These are phyloP conservation scores for Alternaria rosae DNA, from an alignment of 2,329 filamentous ascomycete genomes.

Conservation along the genomic window DNA sequence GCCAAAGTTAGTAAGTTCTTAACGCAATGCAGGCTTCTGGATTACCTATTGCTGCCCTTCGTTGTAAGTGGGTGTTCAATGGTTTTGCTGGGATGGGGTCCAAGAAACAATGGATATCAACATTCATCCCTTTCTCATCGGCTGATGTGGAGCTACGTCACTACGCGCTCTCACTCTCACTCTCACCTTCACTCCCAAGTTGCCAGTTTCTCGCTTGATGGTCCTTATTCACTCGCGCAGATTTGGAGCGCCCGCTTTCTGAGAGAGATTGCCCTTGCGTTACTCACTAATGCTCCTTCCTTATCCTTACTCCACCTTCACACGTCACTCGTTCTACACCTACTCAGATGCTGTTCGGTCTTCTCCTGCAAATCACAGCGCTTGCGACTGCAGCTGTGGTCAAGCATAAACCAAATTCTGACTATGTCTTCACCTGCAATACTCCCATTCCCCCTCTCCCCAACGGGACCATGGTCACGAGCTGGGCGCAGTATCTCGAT, in stretches of 20 bases:
- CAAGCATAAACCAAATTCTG: not conserved
- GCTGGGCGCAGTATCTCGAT: conserved; percentile 1
- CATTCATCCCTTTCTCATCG: not conserved
- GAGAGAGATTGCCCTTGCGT: not conserved
- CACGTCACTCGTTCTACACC: not conserved
- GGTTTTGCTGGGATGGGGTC: not conserved
- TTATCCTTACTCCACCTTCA: not conserved
- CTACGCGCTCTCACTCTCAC: not conserved
- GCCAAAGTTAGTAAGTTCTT: not conserved
- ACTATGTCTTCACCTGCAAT: not conserved
- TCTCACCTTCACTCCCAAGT: not conserved
- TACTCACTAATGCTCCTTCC: not conserved
- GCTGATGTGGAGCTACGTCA: not conserved
- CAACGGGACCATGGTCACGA: not conserved
- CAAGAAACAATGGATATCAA: not conserved
- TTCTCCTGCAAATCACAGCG: not conserved
- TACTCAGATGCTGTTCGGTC: not conserved
- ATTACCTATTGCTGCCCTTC: not conserved
- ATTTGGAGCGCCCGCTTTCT: accelerated
- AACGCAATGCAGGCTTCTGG: not conserved
- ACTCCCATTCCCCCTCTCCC: not conserved
- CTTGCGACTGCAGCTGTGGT: not conserved
- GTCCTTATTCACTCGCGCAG: not conserved
- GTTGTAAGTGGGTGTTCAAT: not conserved
- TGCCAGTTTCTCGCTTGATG: not conserved